Conservation (phyloP, 2,329 filamentous ascomycete genomes). For the Purpureocillium lavendulum region DNA sequence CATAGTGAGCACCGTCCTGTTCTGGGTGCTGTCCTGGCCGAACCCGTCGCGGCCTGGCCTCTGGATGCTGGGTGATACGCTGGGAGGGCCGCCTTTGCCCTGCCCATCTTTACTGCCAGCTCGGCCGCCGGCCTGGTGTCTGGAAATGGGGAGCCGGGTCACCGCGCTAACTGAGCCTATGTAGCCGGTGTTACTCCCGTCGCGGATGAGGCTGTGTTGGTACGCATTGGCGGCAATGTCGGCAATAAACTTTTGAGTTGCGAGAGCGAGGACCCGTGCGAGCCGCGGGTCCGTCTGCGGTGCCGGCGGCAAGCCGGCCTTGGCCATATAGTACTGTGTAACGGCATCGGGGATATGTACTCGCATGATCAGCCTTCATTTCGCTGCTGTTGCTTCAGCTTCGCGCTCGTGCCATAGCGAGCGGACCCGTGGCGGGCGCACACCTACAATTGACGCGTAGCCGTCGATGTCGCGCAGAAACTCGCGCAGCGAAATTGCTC, state of each 20-base stretch:
- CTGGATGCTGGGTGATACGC: slow-evolving; percentile 61
- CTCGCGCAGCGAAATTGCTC: too few relatives aligned
- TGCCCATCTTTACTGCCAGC: slow-evolving; percentile 44
- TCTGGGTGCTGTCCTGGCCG: slow-evolving; percentile 80
- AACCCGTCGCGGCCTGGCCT: slow-evolving; percentile 77
- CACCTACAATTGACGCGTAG: too few relatives aligned
- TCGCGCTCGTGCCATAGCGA: too few relatives aligned
- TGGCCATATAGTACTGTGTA: slow-evolving; percentile 95
- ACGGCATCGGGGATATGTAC: slow-evolving; percentile 89
- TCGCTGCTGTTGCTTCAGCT: too few relatives aligned
- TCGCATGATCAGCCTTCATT: too few relatives aligned
- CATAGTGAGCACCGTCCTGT: slow-evolving; percentile 93
- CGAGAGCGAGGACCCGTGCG: slow-evolving; percentile 85
- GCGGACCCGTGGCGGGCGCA: too few relatives aligned
- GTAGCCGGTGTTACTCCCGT: slow-evolving; percentile 79
- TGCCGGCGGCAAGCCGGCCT: slow-evolving; percentile 86
- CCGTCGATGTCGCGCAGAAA: too few relatives aligned
- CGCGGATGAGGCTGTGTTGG: slow-evolving; percentile 91
- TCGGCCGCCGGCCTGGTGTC: slow-evolving; percentile 31
- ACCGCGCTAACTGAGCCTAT: slow-evolving; percentile 79
- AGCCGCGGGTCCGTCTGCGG: slow-evolving; percentile 85
- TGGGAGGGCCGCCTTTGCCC: slow-evolving; percentile 29
- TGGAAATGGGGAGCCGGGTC: slow-evolving; percentile 49
- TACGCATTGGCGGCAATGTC: slow-evolving; percentile 97
- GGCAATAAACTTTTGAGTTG: slow-evolving; percentile 96